These are phyloP conservation scores for Triangularia setosa DNA, from an alignment of 2,329 filamentous ascomycete genomes.

Conservation along the genomic window DNA sequence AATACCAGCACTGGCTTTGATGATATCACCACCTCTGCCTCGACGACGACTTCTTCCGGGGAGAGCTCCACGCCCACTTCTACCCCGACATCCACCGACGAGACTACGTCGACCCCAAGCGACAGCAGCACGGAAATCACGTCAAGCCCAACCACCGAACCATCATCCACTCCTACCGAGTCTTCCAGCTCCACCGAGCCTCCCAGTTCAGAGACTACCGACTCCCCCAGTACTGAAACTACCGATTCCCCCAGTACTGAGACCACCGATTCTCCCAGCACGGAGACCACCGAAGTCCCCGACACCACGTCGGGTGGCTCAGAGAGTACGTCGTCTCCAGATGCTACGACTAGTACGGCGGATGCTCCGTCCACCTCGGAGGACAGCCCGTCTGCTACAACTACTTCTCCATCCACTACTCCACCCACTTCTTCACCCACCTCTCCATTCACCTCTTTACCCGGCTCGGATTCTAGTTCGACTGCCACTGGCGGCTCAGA, in stretches of 20 bases:
- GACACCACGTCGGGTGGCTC: neutral
- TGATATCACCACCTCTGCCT: conserved; percentile 12
- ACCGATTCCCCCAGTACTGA: neutral
- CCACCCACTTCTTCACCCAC: neutral
- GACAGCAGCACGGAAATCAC: neutral
- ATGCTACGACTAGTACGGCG: neutral
- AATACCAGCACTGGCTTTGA: conserved; percentile 18
- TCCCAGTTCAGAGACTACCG: neutral
- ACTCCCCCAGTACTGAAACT: neutral
- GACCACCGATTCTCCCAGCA: neutral
- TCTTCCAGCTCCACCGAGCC: conserved; percentile 25
- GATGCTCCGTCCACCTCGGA: neutral
- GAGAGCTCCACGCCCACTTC: neutral
- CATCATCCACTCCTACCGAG: conserved; percentile 28
- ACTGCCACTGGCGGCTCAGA: neutral
- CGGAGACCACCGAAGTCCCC: neutral
- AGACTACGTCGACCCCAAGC: neutral
- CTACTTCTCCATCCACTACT: neutral
- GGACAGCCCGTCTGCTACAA: neutral
- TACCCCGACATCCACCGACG: neutral
- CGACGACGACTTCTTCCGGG: conserved; percentile 6
- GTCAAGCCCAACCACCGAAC: conserved; percentile 34
- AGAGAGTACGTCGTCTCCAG: conserved; percentile 3
- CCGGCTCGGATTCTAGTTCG: neutral
- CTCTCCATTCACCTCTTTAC: neutral